Percentiles rank a stretch among this genome's conserved stretches.
Evolutionary conservation across 139 green algal species (phyloP).

Genomic region (Chlorella sorokiniana): DNA sequence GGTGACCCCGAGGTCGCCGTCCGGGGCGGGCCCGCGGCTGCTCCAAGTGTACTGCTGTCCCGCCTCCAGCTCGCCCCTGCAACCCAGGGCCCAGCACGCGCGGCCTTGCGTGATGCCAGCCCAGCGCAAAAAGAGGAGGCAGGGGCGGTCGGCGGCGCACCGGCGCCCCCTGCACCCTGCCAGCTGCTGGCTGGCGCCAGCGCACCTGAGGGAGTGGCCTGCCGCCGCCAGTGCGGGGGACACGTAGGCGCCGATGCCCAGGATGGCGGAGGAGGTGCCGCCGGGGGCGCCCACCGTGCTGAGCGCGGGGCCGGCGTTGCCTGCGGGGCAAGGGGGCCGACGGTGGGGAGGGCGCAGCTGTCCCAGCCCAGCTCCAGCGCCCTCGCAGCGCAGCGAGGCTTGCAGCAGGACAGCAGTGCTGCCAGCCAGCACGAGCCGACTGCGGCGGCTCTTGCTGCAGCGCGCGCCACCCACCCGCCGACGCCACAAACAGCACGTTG

Average conservation of each 20-base stretch:
- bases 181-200: neutral
- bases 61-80: slow-evolving; percentile 37
- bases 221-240: slow-evolving; percentile 75
- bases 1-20: slow-evolving; percentile 81
- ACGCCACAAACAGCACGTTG: slow-evolving; percentile 82
- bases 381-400: too few relatives aligned
- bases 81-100: too few relatives aligned
- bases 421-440: neutral
- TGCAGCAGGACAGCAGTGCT: too few relatives aligned
- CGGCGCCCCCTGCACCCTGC: neutral
- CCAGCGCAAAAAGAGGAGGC: neutral
- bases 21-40: slow-evolving; percentile 70
- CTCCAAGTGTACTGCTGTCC: slow-evolving; percentile 86
- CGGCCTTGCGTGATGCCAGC: too few relatives aligned
- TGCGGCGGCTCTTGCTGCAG: too few relatives aligned
- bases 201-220: slow-evolving; percentile 70
- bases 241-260: slow-evolving; percentile 87
- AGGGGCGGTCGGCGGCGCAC: neutral
- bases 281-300: slow-evolving; percentile 85
- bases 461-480: slow-evolving; percentile 49
- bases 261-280: slow-evolving; percentile 74
- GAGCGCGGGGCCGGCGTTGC: slow-evolving; percentile 88
- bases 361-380: too few relatives aligned
- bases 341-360: too few relatives aligned
- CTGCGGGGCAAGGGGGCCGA: neutral